Evolutionary conservation across 2,329 filamentous ascomycete species (phyloP), one percentile per base, ranked within the genome.

Genomic region (Epichloe scottii): DNA sequence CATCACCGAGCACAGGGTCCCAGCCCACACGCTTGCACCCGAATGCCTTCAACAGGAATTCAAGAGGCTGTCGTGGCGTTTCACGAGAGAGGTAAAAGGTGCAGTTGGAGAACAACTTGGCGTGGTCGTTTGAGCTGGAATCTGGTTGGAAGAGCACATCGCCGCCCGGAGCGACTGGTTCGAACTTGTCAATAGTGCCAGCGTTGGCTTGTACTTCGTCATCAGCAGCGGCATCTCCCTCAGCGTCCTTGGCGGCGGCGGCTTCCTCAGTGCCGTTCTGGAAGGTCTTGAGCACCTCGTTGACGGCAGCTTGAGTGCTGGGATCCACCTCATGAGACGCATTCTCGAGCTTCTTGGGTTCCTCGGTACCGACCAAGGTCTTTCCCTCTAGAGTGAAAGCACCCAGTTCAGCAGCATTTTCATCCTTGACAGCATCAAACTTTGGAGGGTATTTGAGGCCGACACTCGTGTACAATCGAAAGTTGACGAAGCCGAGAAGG

Each of bases 21-120:
- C 93, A 98, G 41, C 90, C 93, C 58, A 98, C 85, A 43, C 91
- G 82, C 73, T 91, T 95, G 75, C 91, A 97, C 56, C 93, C 93
- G 63, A 97, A 98, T 3, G 91, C 81, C 63, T 90, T 86, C 49
- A 98, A 78, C 50, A 98, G 79, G 64, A 98, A 95, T 67, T 98
- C 93, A 21, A 98, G 75, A 3, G 93, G 82, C 57, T 89, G 86
- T 57, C 90, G 81, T 14, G 93, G 93, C 3, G 91, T 90, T 71
- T 98, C 93, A 60, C 93, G 85, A 38, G 91, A 95, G 42, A 98
- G 79, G 71, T 85, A 98, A 71, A 98, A 83, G 34, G 89, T 95
- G 68, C 86, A 90, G 54, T 88, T 84, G 34, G 87, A 81, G 68
- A 97, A 97, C 38, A 98, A 77, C n/a, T 78, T 77, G 30, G 80